Conservation (phyloP, 2,329 filamentous ascomycete genomes). For the Aaosphaeria pasadenensis region DNA sequence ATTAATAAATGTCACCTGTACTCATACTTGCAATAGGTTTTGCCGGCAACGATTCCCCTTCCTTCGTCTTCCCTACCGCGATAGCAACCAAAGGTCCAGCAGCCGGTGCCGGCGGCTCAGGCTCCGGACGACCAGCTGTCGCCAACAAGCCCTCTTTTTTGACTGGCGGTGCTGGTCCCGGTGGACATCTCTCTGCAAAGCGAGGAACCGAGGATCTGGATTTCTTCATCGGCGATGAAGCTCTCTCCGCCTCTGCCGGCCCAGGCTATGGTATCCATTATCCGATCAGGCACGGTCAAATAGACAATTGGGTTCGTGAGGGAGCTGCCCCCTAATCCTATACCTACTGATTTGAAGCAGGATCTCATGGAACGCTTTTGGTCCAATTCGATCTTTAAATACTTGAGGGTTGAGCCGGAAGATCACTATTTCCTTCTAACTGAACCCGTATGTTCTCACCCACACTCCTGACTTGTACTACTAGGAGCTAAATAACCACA, state of each 20-base stretch:
- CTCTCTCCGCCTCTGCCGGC: constrained; percentile 76
- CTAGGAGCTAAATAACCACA: constrained; percentile 39
- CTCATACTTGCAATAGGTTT: constrained; percentile 62
- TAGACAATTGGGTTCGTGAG: constrained; percentile 88
- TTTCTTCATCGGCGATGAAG: constrained; percentile 98
- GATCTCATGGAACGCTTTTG: constrained; percentile 99
- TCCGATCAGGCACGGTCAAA: constrained; percentile 94
- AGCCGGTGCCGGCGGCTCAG: constrained; percentile 69
- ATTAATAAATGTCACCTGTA: not conserved
- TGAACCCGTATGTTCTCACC: constrained; percentile 68
- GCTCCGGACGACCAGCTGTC: constrained; percentile 84
- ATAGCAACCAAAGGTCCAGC: constrained; percentile 88
- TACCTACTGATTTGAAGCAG: constrained; percentile 43
- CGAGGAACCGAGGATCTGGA: constrained; percentile 96
- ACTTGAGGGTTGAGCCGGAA: constrained; percentile 94
- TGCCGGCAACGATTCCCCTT: constrained; percentile 97
- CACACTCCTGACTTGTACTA: not conserved
- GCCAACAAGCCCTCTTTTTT: constrained; percentile 95
- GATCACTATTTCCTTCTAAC: constrained; percentile 98
- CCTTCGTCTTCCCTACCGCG: constrained; percentile 97
- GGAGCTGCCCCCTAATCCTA: not conserved
- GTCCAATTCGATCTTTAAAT: constrained; percentile 99
- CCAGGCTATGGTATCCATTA: constrained; percentile 96
- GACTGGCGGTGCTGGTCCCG: constrained; percentile 80
- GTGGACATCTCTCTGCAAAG: constrained; percentile 83